phyloP scores from a whole-genome alignment of 768 basidiomycete species.

The Galerina marginata region DNA sequence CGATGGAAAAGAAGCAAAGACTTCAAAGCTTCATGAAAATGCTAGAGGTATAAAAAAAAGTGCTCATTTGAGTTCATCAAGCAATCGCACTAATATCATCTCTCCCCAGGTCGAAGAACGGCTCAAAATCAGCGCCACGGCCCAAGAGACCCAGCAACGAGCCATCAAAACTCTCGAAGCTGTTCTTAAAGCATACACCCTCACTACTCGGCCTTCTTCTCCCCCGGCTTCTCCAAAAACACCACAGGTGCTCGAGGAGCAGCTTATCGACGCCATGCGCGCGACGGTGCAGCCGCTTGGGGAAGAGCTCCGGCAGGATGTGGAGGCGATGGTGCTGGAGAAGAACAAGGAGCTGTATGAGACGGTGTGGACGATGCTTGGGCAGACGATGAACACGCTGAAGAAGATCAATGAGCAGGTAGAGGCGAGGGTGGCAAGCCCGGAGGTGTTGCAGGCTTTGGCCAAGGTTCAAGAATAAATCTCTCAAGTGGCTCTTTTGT shows the following conservation, averaged over 20 bases:
- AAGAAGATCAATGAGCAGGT: conserved; percentile 20
- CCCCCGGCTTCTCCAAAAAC: not conserved
- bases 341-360: no score
- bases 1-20: conserved; percentile 8
- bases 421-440: conserved; percentile 25
- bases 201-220: no score
- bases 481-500: no score
- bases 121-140: conserved; percentile 9
- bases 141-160: conserved; percentile 15
- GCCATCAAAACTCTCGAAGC: no score
- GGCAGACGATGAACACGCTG: conserved; percentile 19
- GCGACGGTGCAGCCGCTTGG: no score
- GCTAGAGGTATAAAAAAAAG: not conserved
- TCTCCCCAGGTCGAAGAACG: conserved; percentile 13
- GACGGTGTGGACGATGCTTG: no score
- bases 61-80: not conserved
- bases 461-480: no score
- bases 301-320: no score
- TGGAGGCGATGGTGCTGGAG: no score
- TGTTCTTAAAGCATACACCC: no score
- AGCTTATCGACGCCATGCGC: no score
- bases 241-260: no score
- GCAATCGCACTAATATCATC: conserved; percentile 1
- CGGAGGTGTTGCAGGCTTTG: conserved; percentile 9
- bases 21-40: conserved; percentile 5